Evolutionary conservation across 306 rosid genomes (phyloP).

Genomic region (Glycine latifolia): DNA sequence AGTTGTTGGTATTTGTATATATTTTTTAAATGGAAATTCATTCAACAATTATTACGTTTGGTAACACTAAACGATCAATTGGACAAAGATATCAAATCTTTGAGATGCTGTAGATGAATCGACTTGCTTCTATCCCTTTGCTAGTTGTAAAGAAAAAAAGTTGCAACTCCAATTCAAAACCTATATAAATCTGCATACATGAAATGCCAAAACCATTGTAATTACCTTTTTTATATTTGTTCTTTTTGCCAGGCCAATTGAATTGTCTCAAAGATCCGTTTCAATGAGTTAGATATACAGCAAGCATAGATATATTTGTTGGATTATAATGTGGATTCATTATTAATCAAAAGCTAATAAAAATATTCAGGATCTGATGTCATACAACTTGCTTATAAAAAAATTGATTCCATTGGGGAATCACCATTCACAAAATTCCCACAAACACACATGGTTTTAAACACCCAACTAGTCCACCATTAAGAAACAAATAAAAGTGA

Average conservation of each 20-base stretch:
- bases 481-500: not conserved
- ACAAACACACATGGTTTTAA: not conserved
- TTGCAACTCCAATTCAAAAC: slow-evolving; percentile 9
- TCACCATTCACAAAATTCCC: not conserved
- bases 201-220: not conserved
- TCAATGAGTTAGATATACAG: not conserved
- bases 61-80: not conserved
- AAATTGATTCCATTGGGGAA: not conserved
- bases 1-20: no score
- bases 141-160: slow-evolving; percentile 23
- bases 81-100: slow-evolving; percentile 27
- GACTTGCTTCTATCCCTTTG: not conserved
- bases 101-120: slow-evolving; percentile 21
- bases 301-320: not conserved
- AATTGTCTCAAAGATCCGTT: slow-evolving; percentile 1
- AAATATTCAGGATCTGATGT: not conserved
- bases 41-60: slow-evolving; percentile 7
- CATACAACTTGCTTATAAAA: not conserved
- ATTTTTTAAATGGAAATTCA: not conserved
- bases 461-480: not conserved
- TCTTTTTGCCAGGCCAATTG: not conserved
- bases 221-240: not conserved
- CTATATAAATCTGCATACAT: slow-evolving; percentile 26
- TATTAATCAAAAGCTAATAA: not conserved
- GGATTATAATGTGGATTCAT: no score